Percentiles rank a stretch among this genome's conserved stretches.
These are phyloP conservation scores for Botrytis cinerea DNA, from an alignment of 2,329 filamentous ascomycete species.

Conservation along the genomic window DNA sequence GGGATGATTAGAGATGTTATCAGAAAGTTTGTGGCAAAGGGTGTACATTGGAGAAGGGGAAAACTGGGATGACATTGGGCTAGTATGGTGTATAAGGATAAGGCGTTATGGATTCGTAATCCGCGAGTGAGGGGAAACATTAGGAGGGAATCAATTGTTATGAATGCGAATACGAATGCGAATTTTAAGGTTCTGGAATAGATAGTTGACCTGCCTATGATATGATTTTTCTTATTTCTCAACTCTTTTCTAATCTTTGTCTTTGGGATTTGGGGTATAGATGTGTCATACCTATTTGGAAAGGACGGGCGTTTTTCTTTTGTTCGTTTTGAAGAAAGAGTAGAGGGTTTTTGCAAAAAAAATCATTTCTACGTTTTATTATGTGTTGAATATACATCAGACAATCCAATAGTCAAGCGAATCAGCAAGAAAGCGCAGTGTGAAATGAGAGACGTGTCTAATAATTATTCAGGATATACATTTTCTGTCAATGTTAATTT, in stretches of 20 bases:
- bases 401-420: neutral
- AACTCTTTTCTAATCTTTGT: neutral
- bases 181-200: neutral
- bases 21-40: neutral
- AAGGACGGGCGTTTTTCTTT: neutral
- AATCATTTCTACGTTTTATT: neutral
- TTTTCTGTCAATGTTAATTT: neutral
- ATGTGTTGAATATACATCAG: neutral
- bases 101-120: neutral
- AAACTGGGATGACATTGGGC: neutral
- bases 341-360: neutral
- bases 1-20: constrained; percentile 69
- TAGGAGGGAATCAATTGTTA: neutral
- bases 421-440: neutral
- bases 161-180: neutral
- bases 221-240: neutral
- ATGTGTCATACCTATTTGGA: neutral
- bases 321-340: neutral
- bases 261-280: neutral
- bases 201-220: neutral
- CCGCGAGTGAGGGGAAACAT: neutral
- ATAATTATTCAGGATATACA: neutral
- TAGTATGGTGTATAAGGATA: constrained; percentile 8
- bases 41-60: neutral
- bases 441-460: neutral